Evolutionary conservation across 345 rosid genomes (phyloP).

Genomic region (Isatis tinctoria): DNA sequence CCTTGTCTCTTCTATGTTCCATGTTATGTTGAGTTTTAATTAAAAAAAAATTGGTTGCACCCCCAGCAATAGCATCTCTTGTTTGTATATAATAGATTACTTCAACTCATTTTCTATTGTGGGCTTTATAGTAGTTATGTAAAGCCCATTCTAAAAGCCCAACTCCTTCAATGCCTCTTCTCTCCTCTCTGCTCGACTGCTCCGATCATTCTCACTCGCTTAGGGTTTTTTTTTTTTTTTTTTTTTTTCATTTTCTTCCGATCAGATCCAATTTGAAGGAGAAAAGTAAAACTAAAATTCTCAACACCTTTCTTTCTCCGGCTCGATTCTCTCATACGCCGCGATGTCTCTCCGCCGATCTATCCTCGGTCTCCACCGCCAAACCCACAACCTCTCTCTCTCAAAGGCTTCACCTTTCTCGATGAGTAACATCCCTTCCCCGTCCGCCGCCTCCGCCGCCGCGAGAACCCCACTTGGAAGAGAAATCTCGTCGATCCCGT

Average conservation of each 20-base stretch:
- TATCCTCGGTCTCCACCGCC: slow-evolving; percentile 27
- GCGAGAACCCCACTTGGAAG: slow-evolving; percentile 9
- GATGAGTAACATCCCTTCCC: slow-evolving; percentile 5
- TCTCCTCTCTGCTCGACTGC: neutral
- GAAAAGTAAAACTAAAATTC: neutral
- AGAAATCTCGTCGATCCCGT: slow-evolving; percentile 24
- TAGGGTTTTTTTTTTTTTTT: neutral
- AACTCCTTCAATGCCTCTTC: neutral
- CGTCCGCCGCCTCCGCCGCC: slow-evolving; percentile 1
- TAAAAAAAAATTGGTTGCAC: neutral
- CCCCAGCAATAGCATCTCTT: too few relatives aligned
- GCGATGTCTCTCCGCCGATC: slow-evolving; percentile 30
- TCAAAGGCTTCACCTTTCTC: slow-evolving; percentile 15
- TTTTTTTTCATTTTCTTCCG: neutral
- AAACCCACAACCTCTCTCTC: slow-evolving; percentile 4
- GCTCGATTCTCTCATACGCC: neutral
- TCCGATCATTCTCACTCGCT: neutral
- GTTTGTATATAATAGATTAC: too few relatives aligned
- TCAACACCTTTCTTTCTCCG: neutral
- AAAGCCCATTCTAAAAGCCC: slow-evolving; percentile 11
- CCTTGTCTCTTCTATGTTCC: neutral
- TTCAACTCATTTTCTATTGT: neutral
- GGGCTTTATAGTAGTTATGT: neutral
- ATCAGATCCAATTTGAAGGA: slow-evolving; percentile 11
- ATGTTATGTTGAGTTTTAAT: neutral